A percentile compares a stretch with the other conserved stretches of the same genome.
phyloP scores from a whole-genome alignment of 305 asterid species.

The Fraxinus albicans region DNA sequence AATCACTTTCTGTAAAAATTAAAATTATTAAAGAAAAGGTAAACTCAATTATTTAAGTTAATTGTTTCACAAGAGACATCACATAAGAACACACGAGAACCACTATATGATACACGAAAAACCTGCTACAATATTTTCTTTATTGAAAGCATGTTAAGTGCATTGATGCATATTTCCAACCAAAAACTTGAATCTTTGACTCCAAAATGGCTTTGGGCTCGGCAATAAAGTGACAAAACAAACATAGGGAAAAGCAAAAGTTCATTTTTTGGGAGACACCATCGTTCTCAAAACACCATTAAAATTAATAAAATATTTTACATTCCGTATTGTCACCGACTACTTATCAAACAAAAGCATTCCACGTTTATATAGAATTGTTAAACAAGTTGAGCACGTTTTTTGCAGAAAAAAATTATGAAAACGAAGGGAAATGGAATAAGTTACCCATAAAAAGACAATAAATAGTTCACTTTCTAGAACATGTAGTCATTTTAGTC shows the following conservation, averaged over 20 bases:
- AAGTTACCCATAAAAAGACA: slow-evolving; percentile 21
- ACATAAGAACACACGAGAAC: background rate
- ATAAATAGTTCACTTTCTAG: slow-evolving; percentile 29
- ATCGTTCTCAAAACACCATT: slow-evolving; percentile 15
- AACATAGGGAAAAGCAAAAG: slow-evolving; percentile 28
- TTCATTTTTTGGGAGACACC: slow-evolving; percentile 28
- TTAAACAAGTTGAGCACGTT: slow-evolving; percentile 41
- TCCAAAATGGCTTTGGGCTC: slow-evolving; percentile 25
- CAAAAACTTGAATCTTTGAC: background rate
- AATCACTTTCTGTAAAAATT: no score
- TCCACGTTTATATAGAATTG: slow-evolving; percentile 34
- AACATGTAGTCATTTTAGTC: background rate
- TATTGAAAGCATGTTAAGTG: background rate
- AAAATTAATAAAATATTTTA: slow-evolving; percentile 22
- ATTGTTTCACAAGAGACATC: no score
- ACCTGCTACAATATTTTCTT: no score
- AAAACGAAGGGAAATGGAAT: slow-evolving; percentile 26
- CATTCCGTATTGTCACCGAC: slow-evolving; percentile 28
- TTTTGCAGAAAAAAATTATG: slow-evolving; percentile 24
- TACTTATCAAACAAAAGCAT: slow-evolving; percentile 28
- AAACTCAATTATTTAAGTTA: no score
- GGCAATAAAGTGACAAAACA: background rate
- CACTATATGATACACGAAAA: no score
- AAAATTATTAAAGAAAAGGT: no score
- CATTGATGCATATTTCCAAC: background rate